Conservation (phyloP, 192 early-diverging fungal genomes). For the Linnemannia elongata region DNA sequence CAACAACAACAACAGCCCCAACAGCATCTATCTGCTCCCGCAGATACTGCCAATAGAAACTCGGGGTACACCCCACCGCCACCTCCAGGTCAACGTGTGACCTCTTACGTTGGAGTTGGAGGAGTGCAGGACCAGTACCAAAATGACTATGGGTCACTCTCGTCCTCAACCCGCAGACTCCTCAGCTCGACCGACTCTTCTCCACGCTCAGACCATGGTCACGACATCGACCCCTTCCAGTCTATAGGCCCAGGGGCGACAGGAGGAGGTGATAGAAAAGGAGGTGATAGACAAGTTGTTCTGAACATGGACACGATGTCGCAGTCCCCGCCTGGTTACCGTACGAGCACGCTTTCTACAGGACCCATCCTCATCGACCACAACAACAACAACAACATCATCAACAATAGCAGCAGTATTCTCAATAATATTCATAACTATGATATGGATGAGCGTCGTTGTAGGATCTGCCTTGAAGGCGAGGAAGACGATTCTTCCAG, state of each 20-base stretch:
- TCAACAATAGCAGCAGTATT: neutral
- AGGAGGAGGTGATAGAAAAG: neutral
- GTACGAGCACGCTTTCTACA: neutral
- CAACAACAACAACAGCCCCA: neutral
- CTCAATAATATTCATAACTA: neutral
- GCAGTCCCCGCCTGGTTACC: neutral
- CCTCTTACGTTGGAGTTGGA: neutral
- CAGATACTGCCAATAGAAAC: neutral
- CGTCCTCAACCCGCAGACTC: neutral
- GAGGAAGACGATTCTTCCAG: slow-evolving; percentile 18
- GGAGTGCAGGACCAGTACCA: no score
- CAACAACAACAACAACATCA: neutral
- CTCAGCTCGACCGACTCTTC: neutral
- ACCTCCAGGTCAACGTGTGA: neutral
- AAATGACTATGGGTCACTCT: neutral
- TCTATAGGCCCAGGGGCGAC: neutral
- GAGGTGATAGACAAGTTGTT: neutral
- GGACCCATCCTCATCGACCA: neutral
- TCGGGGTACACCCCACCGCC: neutral
- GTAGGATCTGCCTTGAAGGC: slow-evolving; percentile 50
- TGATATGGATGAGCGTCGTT: slow-evolving; percentile 24
- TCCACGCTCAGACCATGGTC: neutral
- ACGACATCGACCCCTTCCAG: neutral
- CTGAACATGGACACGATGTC: neutral
- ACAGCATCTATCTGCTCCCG: neutral